Base-by-base conservation (phyloP, 2,329 filamentous ascomycete genomes). In the Tolypocladium sp. region DNA sequence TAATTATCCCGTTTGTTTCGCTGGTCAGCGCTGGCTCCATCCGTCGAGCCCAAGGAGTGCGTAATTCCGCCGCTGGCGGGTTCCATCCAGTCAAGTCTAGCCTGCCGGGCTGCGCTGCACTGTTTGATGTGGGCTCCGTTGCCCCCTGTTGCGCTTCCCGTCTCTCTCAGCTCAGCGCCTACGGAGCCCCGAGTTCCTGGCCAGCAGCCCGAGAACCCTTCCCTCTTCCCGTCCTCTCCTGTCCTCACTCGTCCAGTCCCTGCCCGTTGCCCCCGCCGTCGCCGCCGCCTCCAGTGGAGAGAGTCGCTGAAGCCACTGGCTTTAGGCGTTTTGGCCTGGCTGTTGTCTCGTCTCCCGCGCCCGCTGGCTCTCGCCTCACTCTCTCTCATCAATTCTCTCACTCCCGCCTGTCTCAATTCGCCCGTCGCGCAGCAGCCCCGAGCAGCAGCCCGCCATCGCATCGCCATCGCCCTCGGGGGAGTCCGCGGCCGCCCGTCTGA, bases 401-500 rank as follows among this genome's bases (percentile, higher is more conserved):
- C 42, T 53, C 38, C 52, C 27, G 33, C 27, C 56, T 7, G 33
- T 49, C 30, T 51, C 49, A 30, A 41, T 56, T 57, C 58, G 33
- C 57, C 37, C 33, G 49, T 42, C 40, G 54, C 38, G 20, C 30
- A 6, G 38, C 58, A 33, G 42, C 42, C 15, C 27, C 55, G 46
- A 33, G 44, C 17, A 56, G 37, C 56, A 40, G 44, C 44, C 49
- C 46, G 37, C 49, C 35, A 53, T 35, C 57, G 38, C 52, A 52
- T 46, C 57, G 54, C 59, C 56, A 56, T 55, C 59, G 33, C 57
- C 57, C 49, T 42, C 41, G 35, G 61, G 61, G 60, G 63, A 61
- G 61, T 62, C 60, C 61, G 63, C 63, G 63, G 65, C 63, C 62
- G 64, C 62, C 59, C 61, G 62, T 65, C 71, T 70, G 67, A 73